Percentiles rank a stretch among this genome's conserved stretches.
These are phyloP conservation scores for Echria macrotheca DNA, from an alignment of 495 filamentous ascomycete genomes.

Conservation along the genomic window DNA sequence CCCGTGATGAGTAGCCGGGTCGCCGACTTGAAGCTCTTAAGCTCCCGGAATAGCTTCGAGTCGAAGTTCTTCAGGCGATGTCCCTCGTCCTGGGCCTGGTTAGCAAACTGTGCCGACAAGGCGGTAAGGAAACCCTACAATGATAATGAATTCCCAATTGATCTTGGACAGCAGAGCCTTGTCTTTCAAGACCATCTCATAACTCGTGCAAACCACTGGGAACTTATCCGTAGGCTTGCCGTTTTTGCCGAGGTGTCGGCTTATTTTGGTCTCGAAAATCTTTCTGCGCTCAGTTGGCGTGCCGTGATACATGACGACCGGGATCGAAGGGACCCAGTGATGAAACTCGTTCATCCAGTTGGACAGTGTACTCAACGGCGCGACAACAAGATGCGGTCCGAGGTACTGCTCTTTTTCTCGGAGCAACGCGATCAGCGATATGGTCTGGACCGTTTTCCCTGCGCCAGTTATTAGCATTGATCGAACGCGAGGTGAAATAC, in stretches of 20 bases:
- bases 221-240: constrained; percentile 56
- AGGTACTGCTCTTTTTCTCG: constrained; percentile 74
- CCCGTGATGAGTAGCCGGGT: constrained; percentile 91
- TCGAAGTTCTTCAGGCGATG: constrained; percentile 97
- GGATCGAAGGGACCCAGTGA: constrained; percentile 81
- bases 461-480: not conserved
- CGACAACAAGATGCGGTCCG: constrained; percentile 85
- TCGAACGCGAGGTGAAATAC: constrained; percentile 4
- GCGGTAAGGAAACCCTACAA: constrained; percentile 50
- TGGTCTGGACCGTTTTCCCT: constrained; percentile 88
- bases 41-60: constrained; percentile 79
- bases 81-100: constrained; percentile 63
- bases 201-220: constrained; percentile 86
- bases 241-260: constrained; percentile 45
- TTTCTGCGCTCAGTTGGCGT: constrained; percentile 63
- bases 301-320: constrained; percentile 86
- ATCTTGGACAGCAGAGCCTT: constrained; percentile 71
- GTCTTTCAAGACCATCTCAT: constrained; percentile 93
- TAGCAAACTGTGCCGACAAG: constrained; percentile 16
- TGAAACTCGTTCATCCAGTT: constrained; percentile 97
- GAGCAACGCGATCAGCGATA: constrained; percentile 82
- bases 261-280: constrained; percentile 62
- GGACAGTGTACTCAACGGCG: constrained; percentile 83
- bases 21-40: constrained; percentile 81
- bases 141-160: constrained; percentile 94